Evolutionary conservation across 164 flowering plant genomes (phyloP).

Genomic region (Umbilicus rupestris): DNA sequence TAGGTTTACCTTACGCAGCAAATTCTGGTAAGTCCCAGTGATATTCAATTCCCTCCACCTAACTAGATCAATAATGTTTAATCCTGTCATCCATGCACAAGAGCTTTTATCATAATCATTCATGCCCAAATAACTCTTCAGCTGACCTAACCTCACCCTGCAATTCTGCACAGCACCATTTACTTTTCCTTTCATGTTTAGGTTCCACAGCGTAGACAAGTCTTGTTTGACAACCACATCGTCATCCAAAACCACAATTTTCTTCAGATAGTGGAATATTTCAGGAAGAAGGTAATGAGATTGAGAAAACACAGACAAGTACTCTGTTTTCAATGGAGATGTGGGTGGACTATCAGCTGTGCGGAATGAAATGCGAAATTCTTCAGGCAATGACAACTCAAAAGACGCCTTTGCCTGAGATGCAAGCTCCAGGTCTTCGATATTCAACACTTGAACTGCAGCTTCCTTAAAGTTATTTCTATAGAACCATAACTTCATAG

Average conservation of each 20-base stretch:
- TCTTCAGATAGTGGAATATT: constrained; percentile 5
- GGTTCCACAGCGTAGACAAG: not conserved
- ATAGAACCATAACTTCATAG: constrained; percentile 3
- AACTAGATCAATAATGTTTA: constrained; percentile 1
- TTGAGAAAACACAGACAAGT: constrained; percentile 3
- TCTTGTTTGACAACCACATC: constrained; percentile 5
- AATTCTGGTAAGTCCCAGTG: constrained; percentile 44
- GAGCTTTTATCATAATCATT: not conserved
- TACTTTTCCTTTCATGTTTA: constrained; percentile 58
- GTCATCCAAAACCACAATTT: constrained; percentile 1
- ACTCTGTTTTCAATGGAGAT: constrained; percentile 2
- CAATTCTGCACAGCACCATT: constrained; percentile 15
- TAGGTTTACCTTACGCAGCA: constrained; percentile 56
- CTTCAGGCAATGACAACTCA: constrained; percentile 6
- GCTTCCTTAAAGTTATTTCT: not conserved
- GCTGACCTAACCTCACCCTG: constrained; percentile 4
- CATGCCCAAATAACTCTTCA: not conserved
- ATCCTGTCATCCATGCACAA: constrained; percentile 7
- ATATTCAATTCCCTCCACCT: constrained; percentile 29
- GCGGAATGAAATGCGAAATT: constrained; percentile 7
- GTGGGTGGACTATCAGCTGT: not conserved
- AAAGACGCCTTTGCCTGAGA: not conserved
- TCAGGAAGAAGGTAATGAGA: constrained; percentile 7
- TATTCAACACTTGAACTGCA: constrained; percentile 3
- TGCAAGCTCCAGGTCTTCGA: not conserved